These are phyloP conservation scores for Udeniomyces megalosporus DNA, from an alignment of 768 basidiomycete species.

Conservation along the genomic window DNA sequence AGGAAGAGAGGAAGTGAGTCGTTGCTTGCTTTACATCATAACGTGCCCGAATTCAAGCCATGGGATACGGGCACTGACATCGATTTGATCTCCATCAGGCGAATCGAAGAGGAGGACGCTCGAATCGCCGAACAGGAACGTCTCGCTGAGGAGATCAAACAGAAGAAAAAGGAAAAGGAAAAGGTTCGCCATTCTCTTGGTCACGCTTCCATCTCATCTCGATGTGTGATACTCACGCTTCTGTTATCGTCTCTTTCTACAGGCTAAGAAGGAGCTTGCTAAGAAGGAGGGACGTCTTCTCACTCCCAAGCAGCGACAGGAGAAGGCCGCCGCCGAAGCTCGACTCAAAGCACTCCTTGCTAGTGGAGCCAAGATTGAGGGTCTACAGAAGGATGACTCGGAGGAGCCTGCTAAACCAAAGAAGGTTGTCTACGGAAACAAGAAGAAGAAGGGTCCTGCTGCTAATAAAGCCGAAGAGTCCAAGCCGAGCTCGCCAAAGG, in stretches of 20 bases:
- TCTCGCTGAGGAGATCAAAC: constrained; percentile 66
- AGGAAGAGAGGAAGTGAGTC: constrained; percentile 46
- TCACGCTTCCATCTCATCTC: not conserved
- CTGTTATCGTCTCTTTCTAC: not conserved
- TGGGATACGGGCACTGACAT: not conserved
- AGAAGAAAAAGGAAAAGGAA: constrained; percentile 45
- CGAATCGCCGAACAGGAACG: constrained; percentile 57
- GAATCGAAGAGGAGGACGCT: constrained; percentile 81
- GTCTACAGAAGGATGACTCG: constrained; percentile 47
- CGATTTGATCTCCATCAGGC: constrained; percentile 23
- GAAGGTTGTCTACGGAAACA: constrained; percentile 70
- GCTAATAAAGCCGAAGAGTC: constrained; percentile 38
- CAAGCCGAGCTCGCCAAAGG: constrained; percentile 22
- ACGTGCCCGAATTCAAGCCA: not conserved
- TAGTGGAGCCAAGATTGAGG: constrained; percentile 78
- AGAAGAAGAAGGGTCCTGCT: constrained; percentile 57
- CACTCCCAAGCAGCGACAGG: constrained; percentile 96
- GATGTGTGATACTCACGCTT: not conserved
- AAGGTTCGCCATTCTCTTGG: constrained; percentile 25
- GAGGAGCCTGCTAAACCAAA: constrained; percentile 29
- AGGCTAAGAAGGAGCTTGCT: constrained; percentile 76
- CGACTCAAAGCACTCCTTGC: constrained; percentile 79
- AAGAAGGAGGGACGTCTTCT: constrained; percentile 87
- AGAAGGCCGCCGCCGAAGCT: constrained; percentile 74
- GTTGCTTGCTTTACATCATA: not conserved